Evolutionary conservation across 1,284 basidiomycete genomes (phyloP).

Genomic region (Pseudozyma hubeiensis): DNA sequence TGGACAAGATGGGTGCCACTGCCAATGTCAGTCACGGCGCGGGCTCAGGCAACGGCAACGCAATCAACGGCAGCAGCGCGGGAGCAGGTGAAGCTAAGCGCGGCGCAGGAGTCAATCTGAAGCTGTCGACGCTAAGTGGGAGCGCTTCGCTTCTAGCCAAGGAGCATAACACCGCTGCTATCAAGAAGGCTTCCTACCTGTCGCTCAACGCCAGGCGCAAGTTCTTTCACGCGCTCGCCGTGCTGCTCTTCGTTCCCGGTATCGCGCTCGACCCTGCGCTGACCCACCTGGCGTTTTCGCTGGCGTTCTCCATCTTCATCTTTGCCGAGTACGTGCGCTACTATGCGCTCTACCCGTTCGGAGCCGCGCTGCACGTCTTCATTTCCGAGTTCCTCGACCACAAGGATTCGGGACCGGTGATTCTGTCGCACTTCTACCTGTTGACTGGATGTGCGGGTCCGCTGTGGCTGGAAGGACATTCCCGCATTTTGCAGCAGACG

Average conservation of each 20-base stretch:
- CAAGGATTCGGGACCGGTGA: constrained; percentile 94
- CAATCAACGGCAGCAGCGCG: constrained; percentile 9
- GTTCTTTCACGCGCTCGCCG: constrained; percentile 95
- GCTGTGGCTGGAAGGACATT: constrained; percentile 85
- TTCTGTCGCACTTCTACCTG: constrained; percentile 96
- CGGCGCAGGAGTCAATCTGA: constrained; percentile 26
- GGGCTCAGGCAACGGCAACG: not conserved
- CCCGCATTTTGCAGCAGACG: constrained; percentile 75
- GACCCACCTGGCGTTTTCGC: constrained; percentile 90
- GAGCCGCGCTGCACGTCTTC: constrained; percentile 92
- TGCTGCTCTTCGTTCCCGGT: constrained; percentile 94
- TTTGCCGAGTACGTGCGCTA: constrained; percentile 74
- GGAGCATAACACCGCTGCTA: constrained; percentile 42
- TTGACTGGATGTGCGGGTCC: constrained; percentile 92
- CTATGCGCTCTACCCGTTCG: constrained; percentile 96
- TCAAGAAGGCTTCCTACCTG: constrained; percentile 69
- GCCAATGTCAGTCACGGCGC: not conserved
- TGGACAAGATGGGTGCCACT: constrained; percentile 9
- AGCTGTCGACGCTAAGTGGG: constrained; percentile 34
- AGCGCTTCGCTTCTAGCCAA: constrained; percentile 40
- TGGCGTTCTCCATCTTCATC: constrained; percentile 69
- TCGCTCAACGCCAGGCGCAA: constrained; percentile 94
- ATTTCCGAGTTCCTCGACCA: constrained; percentile 93
- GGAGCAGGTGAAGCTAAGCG: constrained; percentile 25
- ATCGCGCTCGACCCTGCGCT: constrained; percentile 94